Evolutionary conservation across 768 basidiomycete species (phyloP).

Genomic region (Xerocomellus dryophilus): DNA sequence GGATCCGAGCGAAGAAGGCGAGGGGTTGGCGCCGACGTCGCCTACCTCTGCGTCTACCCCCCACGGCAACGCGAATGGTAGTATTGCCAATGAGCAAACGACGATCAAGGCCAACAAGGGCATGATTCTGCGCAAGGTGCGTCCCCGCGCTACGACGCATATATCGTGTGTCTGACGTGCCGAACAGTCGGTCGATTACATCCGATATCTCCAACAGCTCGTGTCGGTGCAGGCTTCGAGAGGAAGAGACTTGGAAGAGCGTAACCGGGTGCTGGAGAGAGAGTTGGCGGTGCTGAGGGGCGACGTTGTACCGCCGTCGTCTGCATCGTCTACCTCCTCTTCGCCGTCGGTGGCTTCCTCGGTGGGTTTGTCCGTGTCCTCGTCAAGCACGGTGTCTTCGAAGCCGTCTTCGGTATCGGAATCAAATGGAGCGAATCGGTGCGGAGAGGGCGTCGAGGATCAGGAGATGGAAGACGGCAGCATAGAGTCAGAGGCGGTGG

Average conservation of each 20-base stretch:
- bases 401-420: constrained; percentile 8
- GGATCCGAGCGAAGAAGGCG: constrained; percentile 31
- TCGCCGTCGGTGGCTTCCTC: constrained; percentile 21
- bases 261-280: constrained; percentile 46
- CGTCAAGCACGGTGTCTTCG: constrained; percentile 3
- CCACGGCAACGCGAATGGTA: constrained; percentile 3
- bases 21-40: constrained; percentile 19
- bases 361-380: constrained; percentile 17
- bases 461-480: constrained; percentile 20
- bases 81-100: constrained; percentile 30
- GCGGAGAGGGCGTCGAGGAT: constrained; percentile 5
- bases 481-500: not conserved
- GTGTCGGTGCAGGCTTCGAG: constrained; percentile 75
- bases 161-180: constrained; percentile 3
- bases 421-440: not conserved
- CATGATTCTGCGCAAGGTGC: constrained; percentile 81
- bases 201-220: constrained; percentile 81
- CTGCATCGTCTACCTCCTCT: constrained; percentile 11
- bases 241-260: constrained; percentile 75
- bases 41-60: constrained; percentile 19
- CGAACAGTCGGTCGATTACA: constrained; percentile 46
- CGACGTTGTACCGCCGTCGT: constrained; percentile 10
- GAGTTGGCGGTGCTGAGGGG: constrained; percentile 27
- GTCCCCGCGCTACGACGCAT: not conserved
- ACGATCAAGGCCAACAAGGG: constrained; percentile 92